Evolutionary conservation across 1,139 yeast species (phyloP).

Genomic region (Meyerozyma smithsonii): DNA sequence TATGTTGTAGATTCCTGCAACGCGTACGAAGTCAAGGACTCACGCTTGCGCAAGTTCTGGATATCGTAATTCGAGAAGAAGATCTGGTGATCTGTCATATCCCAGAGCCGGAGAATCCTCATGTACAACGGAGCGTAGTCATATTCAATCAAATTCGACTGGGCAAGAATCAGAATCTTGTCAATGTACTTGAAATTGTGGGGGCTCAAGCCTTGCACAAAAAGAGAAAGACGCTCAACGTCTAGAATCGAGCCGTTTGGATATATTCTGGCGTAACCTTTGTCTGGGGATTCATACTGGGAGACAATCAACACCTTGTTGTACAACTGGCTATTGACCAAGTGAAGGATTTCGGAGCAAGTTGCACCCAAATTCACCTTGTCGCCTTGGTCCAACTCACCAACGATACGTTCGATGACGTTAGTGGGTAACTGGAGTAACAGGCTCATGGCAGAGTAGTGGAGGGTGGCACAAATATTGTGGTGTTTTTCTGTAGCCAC

Average conservation of each 20-base stretch:
- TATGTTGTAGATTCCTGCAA: constrained; percentile 12
- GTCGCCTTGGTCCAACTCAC: constrained; percentile 12
- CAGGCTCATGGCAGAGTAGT: not conserved
- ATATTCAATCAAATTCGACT: constrained; percentile 14
- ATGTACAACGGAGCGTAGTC: constrained; percentile 18
- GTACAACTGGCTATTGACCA: constrained; percentile 16
- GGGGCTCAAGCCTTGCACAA: constrained; percentile 11
- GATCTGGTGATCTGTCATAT: constrained; percentile 13
- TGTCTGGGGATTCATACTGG: constrained; percentile 7
- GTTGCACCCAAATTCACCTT: constrained; percentile 12
- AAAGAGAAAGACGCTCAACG: constrained; percentile 11
- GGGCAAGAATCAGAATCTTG: constrained; percentile 17
- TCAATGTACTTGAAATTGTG: constrained; percentile 14
- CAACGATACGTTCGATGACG: constrained; percentile 11
- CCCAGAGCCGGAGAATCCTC: constrained; percentile 15
- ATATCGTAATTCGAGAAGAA: constrained; percentile 19
- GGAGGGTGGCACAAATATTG: not conserved
- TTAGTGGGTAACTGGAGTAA: constrained; percentile 9
- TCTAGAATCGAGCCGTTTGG: constrained; percentile 8
- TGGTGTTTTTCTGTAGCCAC: not conserved
- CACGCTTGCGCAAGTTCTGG: constrained; percentile 16
- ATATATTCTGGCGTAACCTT: constrained; percentile 1
- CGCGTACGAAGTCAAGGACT: constrained; percentile 16
- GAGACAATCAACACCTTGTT: constrained; percentile 14
- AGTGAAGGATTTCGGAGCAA: constrained; percentile 11